Conservation (phyloP, 1,284 basidiomycete genomes). For the Sporisorium sorghi region DNA sequence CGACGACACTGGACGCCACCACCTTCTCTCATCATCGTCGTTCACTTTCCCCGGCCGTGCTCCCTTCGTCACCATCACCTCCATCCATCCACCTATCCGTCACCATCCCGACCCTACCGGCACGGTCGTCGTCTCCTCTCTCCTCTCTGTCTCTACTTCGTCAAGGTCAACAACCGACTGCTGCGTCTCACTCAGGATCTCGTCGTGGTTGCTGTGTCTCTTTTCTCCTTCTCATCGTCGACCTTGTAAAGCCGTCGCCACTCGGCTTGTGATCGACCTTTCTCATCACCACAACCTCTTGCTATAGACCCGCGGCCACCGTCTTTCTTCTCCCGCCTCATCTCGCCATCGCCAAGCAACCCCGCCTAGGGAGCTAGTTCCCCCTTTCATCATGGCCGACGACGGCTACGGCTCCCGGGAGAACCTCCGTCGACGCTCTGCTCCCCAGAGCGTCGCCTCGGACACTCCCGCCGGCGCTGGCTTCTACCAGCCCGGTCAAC, state of each 20-base stretch:
- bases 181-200: neutral
- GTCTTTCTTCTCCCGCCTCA: too few relatives aligned
- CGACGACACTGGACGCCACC: neutral
- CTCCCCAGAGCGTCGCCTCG: constrained; percentile 37
- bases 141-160: constrained; percentile 5
- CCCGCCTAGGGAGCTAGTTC: constrained; percentile 26
- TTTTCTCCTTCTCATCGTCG: neutral
- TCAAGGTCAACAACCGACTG: neutral
- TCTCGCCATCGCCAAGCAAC: neutral
- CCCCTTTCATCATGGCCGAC: constrained; percentile 46
- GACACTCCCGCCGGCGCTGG: constrained; percentile 37
- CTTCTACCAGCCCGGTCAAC: constrained; percentile 57
- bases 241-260: too few relatives aligned
- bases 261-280: constrained; percentile 7
- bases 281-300: constrained; percentile 3
- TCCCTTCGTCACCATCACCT: constrained; percentile 12
- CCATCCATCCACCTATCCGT: constrained; percentile 1
- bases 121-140: constrained; percentile 10
- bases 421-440: constrained; percentile 50
- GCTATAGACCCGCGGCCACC: too few relatives aligned
- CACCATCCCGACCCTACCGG: constrained; percentile 12
- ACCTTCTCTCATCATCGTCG: constrained; percentile 2
- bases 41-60: too few relatives aligned
- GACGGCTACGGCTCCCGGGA: constrained; percentile 53
- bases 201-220: constrained; percentile 4